Conservation (phyloP, 306 rosid genomes). For the Lathyrus aphaca region DNA sequence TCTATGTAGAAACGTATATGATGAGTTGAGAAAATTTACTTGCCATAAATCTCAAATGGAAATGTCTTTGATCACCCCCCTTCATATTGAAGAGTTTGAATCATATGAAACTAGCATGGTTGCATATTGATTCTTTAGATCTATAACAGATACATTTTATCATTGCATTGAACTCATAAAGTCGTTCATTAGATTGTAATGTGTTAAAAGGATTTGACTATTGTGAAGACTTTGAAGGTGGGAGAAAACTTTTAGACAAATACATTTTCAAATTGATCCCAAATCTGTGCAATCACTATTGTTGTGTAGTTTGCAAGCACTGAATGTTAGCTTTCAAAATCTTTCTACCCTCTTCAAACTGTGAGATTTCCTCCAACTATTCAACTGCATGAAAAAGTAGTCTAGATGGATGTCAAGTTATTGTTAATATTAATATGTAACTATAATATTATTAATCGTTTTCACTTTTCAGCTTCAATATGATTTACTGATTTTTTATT, state of each 20-base stretch:
- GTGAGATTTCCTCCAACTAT: conserved; percentile 61
- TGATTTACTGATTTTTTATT: background rate
- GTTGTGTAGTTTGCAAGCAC: conserved; percentile 38
- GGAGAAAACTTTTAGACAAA: too few relatives aligned
- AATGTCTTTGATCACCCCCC: conserved; percentile 10
- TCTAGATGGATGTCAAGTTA: conserved; percentile 36
- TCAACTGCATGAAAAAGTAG: conserved; percentile 27
- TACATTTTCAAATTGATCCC: too few relatives aligned
- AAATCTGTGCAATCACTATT: too few relatives aligned
- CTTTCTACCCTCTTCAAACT: conserved; percentile 72
- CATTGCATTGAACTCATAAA: background rate
- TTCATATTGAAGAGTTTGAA: background rate
- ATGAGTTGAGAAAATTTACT: conserved; percentile 13
- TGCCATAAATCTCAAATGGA: conserved; percentile 27
- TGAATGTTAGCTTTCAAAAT: conserved; percentile 59
- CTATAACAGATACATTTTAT: background rate
- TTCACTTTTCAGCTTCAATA: too few relatives aligned
- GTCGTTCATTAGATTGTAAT: background rate
- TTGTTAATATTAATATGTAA: background rate
- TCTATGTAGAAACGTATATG: conserved; percentile 21
- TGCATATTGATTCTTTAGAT: background rate
- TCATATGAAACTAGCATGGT: background rate
- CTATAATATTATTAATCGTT: conserved; percentile 21
- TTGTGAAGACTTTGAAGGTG: too few relatives aligned
- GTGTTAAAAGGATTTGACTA: background rate